phyloP scores from a whole-genome alignment of 768 basidiomycete genomes.

The Agaricus blazei region DNA sequence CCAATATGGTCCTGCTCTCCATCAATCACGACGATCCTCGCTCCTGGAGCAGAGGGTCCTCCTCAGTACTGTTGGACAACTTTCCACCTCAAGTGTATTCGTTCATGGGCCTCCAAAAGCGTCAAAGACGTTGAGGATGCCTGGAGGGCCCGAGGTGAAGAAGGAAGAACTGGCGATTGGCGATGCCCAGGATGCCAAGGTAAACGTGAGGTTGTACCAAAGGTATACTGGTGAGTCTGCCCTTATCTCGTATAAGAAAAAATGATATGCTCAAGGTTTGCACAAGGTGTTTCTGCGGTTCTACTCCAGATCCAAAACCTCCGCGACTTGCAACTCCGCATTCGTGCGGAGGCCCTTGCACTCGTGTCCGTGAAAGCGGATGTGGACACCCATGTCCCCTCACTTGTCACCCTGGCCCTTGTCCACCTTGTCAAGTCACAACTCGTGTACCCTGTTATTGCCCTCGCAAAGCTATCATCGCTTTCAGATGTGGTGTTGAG shows the following conservation, averaged over 20 bases:
- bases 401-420: slow-evolving; percentile 92
- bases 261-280: neutral
- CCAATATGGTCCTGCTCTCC: slow-evolving; percentile 87
- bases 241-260: neutral
- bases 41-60: slow-evolving; percentile 25
- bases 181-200: slow-evolving; percentile 92
- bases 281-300: slow-evolving; percentile 78
- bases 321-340: slow-evolving; percentile 69
- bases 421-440: slow-evolving; percentile 87
- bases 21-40: slow-evolving; percentile 37
- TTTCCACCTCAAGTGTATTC: slow-evolving; percentile 88
- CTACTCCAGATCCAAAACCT: slow-evolving; percentile 66
- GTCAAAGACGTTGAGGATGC: slow-evolving; percentile 70
- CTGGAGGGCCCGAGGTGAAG: slow-evolving; percentile 65
- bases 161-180: slow-evolving; percentile 70
- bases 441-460: slow-evolving; percentile 79
- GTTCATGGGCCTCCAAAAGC: slow-evolving; percentile 82
- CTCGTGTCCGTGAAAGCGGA: slow-evolving; percentile 45
- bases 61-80: slow-evolving; percentile 82
- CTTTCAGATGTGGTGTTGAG: slow-evolving; percentile 51
- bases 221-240: slow-evolving; percentile 55
- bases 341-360: slow-evolving; percentile 69
- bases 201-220: slow-evolving; percentile 61
- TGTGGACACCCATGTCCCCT: slow-evolving; percentile 85
- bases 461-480: slow-evolving; percentile 49